Percentiles rank a stretch among this genome's conserved stretches.
Conservation (phyloP, 176 grass and related monocot species). For the Tillandsia fasciculata region DNA sequence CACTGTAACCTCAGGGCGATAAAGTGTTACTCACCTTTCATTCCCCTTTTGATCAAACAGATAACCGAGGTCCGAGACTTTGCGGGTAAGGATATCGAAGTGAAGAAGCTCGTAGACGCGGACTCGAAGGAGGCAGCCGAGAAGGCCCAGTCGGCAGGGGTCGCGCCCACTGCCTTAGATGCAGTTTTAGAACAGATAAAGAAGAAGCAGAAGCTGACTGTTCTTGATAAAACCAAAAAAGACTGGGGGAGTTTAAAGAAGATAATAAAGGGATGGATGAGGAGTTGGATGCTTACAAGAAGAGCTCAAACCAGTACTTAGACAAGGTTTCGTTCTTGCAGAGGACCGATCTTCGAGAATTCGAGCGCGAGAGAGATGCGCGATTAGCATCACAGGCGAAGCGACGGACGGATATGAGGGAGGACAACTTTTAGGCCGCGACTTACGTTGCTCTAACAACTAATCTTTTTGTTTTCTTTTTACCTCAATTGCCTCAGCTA, state of each 20-base stretch:
- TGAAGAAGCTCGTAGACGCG: conserved; percentile 82
- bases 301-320: conserved; percentile 92
- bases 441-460: not conserved
- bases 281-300: conserved; percentile 86
- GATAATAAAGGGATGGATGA: conserved; percentile 80
- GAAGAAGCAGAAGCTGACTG: conserved; percentile 93
- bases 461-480: not conserved
- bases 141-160: conserved; percentile 51
- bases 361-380: conserved; percentile 85
- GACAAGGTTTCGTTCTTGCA: conserved; percentile 90
- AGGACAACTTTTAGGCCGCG: conserved; percentile 42
- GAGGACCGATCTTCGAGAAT: conserved; percentile 76
- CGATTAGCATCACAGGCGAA: conserved; percentile 63
- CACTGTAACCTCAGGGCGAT: no score
- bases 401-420: conserved; percentile 43
- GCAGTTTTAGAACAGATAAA: conserved; percentile 82
- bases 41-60: conserved; percentile 24
- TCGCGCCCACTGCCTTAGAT: conserved; percentile 38
- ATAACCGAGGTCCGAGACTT: conserved; percentile 89
- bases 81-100: conserved; percentile 79
- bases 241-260: conserved; percentile 97
- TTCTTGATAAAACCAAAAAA: conserved; percentile 97
- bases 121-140: conserved; percentile 88
- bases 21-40: not conserved
- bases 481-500: not conserved